phyloP scores from a whole-genome alignment of 169 alveolate species.

The Babesia sp. region DNA sequence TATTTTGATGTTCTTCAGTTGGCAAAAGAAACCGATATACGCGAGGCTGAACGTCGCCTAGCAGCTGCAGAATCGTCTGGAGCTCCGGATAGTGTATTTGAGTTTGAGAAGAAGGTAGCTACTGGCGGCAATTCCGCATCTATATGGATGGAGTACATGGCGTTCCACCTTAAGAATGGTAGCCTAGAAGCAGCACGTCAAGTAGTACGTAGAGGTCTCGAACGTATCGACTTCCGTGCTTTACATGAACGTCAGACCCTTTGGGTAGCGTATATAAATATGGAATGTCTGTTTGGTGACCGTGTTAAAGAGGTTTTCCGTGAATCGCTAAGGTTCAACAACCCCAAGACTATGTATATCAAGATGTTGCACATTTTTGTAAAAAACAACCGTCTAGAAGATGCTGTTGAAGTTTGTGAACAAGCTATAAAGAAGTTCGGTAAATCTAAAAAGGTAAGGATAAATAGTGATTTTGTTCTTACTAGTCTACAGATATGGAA shows the following conservation, averaged over 20 bases:
- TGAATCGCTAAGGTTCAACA: constrained; percentile 69
- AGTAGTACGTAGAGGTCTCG: constrained; percentile 79
- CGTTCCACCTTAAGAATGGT: constrained; percentile 76
- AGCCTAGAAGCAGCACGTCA: constrained; percentile 78
- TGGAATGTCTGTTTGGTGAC: constrained; percentile 83
- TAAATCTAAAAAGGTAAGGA: constrained; percentile 72
- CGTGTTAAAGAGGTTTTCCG: constrained; percentile 69
- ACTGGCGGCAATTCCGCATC: constrained; percentile 55
- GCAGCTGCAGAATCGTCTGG: constrained; percentile 36
- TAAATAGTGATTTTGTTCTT: constrained; percentile 13
- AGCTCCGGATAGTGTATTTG: constrained; percentile 44
- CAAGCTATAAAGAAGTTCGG: constrained; percentile 70
- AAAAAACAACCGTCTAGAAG: constrained; percentile 56
- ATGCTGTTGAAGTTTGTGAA: constrained; percentile 70
- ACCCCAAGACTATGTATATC: constrained; percentile 70
- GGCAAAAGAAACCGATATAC: constrained; percentile 55
- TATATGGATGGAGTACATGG: constrained; percentile 77
- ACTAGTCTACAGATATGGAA: constrained; percentile 43
- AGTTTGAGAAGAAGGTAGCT: constrained; percentile 50
- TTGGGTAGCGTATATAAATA: constrained; percentile 81
- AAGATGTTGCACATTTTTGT: constrained; percentile 68
- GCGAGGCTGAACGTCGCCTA: constrained; percentile 46
- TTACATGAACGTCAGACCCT: constrained; percentile 75
- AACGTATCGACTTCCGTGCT: constrained; percentile 76
- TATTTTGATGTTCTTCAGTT: neutral